Conservation (phyloP, 805 yeast species). For the Yamadazyma kitorensis region DNA sequence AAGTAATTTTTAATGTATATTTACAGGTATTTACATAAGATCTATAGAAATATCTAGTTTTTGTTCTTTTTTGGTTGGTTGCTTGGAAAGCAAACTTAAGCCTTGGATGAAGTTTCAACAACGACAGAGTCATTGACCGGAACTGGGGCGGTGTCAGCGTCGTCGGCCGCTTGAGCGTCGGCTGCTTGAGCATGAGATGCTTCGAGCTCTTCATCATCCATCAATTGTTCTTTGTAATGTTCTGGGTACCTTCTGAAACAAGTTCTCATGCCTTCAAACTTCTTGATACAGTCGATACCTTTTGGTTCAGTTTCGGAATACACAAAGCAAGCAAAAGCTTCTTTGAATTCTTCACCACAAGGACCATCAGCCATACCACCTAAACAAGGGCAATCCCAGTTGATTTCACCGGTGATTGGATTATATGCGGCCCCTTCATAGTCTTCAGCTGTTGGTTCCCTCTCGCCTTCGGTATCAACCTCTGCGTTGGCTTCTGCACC, state of each 20-base stretch:
- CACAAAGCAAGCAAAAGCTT: constrained; percentile 92
- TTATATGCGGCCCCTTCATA: constrained; percentile 71
- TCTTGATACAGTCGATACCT: constrained; percentile 91
- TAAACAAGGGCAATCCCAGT: constrained; percentile 99
- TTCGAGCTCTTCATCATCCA: constrained; percentile 63
- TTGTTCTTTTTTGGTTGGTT: not conserved
- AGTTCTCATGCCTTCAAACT: constrained; percentile 86
- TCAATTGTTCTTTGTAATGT: constrained; percentile 85
- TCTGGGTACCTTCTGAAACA: constrained; percentile 95
- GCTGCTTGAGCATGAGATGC: constrained; percentile 3
- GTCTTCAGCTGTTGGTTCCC: constrained; percentile 12
- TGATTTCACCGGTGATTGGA: constrained; percentile 97
- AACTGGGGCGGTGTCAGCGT: constrained; percentile 11
- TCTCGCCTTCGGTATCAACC: constrained; percentile 8
- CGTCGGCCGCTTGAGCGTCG: constrained; percentile 1
- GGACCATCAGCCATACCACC: constrained; percentile 99
- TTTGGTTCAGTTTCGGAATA: constrained; percentile 94
- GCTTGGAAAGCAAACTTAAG: no score
- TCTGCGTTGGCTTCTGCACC: constrained; percentile 4
- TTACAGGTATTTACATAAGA: constrained; percentile 5
- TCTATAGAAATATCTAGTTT: no score
- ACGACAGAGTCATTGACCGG: not conserved
- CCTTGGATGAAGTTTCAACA: constrained; percentile 1
- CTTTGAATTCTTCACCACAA: constrained; percentile 65
- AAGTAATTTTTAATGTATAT: not conserved